Base-by-base conservation (phyloP, 345 rosid genomes). In the Acer negundo region DNA sequence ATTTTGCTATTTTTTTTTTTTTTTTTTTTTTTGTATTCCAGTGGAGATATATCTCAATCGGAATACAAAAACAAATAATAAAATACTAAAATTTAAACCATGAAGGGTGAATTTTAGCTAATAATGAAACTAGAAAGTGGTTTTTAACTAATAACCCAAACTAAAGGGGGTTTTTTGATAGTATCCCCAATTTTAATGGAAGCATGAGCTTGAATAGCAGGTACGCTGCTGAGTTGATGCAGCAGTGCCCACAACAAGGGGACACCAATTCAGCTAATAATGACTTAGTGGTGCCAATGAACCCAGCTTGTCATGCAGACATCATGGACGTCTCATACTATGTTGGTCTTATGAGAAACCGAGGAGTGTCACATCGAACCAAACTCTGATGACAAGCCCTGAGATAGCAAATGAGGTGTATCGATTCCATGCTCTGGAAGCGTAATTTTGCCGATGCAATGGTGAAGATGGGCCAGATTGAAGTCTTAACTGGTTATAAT, bases 381-480 rank as follows among this genome's bases (percentile, higher is more conserved):
- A 89, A 46, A 74, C 89, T 47, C 74, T 88, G 62, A 80, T 87
- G 28, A 76, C 87, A 13, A 76, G 75, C 38, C 16, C 26, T 3
- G 78, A 67, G 55, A 85, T 87, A 6, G 83, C 82, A 26, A 69
- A 28, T 28, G 79, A 81, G 51, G 90, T 86, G 17, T 63, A 3
- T 7, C 62, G 79, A 49, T 49, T 76, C 87, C 10, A 31, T 4
- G 2, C 35, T 69, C 28, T 90, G 89, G 88, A 83, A 64, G 62
- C 79, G 44, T 0, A 86, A 85, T 70, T 93, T 94, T 38, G 89
- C 78, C 9, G 78, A 82, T n/a, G 83, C 97, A 2, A 93, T 93
- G 93, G 82, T 84, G 47, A 94, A 94, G 80, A 90, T 94, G 97
- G 93, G 94, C 17, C 85, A 82, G 10, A 62, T 90, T 44, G 88